Base-by-base conservation (phyloP, 1,284 basidiomycete species). In the Athelia psychrophila region DNA sequence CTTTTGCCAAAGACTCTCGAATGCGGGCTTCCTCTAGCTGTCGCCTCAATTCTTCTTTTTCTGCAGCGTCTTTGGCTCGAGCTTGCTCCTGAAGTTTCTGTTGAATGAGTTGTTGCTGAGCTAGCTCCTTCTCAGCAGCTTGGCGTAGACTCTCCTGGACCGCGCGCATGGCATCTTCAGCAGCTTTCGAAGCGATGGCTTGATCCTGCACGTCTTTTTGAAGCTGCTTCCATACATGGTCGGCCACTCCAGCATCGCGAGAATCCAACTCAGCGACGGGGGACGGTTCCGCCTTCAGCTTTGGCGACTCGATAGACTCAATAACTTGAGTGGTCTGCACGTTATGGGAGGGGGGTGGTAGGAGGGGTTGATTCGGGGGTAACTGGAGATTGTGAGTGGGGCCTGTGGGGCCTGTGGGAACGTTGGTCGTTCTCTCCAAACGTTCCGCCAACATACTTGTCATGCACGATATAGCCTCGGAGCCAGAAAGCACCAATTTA, bases 191-290 rank as follows among this genome's bases (percentile, higher is more conserved):
- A 5, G 45, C 55, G 10, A 63, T 63, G 27, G 60, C 62, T 47
- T 55, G 61, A 10, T 63, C 66, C 10, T 55, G 55, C 51, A 71
- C 74, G 53, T 72, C 74, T 2, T 51, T 60, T 55, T 76, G 72
- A 0, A 80, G 62, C 54, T 75, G 67, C 10, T 56, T 30, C 81
- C 79, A 82, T 9, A 69, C 56, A 0, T 55, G 56, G 54, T 82
- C 76, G 0, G 71, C 59, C 8, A 82, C 76, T 0, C 74, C 79
- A 5, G 64, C 32, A 57, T 81, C 79, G 19, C 78, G 72, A n/a
- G 40, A 16, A 20, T 51, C n/a, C n/a, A 42, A 6, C 38, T 42
- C 27, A 30, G 13, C 27, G 13, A 13, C 6, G 13, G 6, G 6
- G 5, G 27, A 13, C 13, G 27, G 6, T 30, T 30, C 30, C 38